Evolutionary conservation across 192 early-diverging fungal genomes (phyloP).

Genomic region (Coemansia sp.): DNA sequence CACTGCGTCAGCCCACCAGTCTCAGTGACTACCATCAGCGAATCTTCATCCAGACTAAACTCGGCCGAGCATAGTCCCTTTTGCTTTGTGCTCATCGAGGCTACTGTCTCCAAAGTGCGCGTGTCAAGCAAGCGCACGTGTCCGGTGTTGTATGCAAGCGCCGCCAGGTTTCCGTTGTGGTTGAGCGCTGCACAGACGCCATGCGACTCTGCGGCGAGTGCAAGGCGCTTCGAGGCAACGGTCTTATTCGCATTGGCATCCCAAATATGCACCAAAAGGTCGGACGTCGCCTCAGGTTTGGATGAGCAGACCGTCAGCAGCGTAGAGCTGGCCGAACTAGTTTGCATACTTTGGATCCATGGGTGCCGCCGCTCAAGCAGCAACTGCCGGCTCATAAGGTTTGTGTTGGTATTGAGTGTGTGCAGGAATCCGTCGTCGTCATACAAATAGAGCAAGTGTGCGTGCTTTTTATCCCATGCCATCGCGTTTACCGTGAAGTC

Average conservation of each 20-base stretch:
- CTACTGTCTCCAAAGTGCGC: slow-evolving; percentile 44
- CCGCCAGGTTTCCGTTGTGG: slow-evolving; percentile 51
- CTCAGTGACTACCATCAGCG: slow-evolving; percentile 44
- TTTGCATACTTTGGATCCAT: slow-evolving; percentile 50
- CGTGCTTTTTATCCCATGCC: slow-evolving; percentile 52
- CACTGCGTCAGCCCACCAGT: slow-evolving; percentile 51
- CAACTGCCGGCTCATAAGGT: slow-evolving; percentile 45
- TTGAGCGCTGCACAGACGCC: slow-evolving; percentile 51
- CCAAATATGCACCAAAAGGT: slow-evolving; percentile 43
- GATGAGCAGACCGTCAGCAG: slow-evolving; percentile 46
- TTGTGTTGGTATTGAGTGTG: slow-evolving; percentile 51
- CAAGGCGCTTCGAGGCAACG: slow-evolving; percentile 30
- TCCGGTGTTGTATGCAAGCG: slow-evolving; percentile 42
- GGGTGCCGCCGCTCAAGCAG: slow-evolving; percentile 32
- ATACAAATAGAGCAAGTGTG: slow-evolving; percentile 51
- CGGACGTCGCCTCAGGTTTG: slow-evolving; percentile 44
- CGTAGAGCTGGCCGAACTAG: slow-evolving; percentile 37
- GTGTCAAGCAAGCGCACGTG: slow-evolving; percentile 38
- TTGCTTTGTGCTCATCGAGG: slow-evolving; percentile 36
- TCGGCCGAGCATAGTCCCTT: slow-evolving; percentile 33
- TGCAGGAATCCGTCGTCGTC: slow-evolving; percentile 49
- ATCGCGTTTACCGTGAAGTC: slow-evolving; percentile 50
- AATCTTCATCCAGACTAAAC: slow-evolving; percentile 49
- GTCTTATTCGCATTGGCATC: slow-evolving; percentile 40
- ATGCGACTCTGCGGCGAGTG: slow-evolving; percentile 24